Evolutionary conservation across 768 basidiomycete species (phyloP), one percentile per base, ranked within the genome.

Genomic region (Leccinum longicurvipes): DNA sequence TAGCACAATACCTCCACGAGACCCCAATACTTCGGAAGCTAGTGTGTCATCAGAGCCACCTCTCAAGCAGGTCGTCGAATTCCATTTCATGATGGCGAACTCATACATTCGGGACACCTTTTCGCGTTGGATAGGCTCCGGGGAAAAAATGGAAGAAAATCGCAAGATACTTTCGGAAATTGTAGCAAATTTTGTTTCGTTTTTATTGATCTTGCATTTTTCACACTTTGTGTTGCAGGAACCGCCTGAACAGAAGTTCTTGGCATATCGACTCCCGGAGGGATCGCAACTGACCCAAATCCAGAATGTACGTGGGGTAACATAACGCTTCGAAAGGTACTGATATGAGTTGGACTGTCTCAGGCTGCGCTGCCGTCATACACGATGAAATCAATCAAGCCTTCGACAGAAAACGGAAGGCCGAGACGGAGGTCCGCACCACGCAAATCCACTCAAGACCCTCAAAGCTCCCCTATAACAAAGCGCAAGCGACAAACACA

Each of bases 231-330:
- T 49, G 53, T 31, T 51, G 12, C 54, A 82, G 79, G 75, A 76
- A 63, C 65, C 73, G 23, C 70, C 72, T 11, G 72, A 79, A 19
- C 76, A 80, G 51, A 72, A 73, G 24, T 90, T 78, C 63, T 70
- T 89, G 41, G 80, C 81, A 17, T 77, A 89, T 59, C 79, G 75
- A 51, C 69, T 91, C 2, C 70, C 82, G 1, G 76, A 82, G 51
- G 82, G 85, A 17, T 70, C 80, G 11, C 68, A 86, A 44, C 67
- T 87, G 27, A 72, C 76, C 7, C 83, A 87, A 62, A 74, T 91
- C 34, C 83, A 83, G 66, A 74, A 72, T 32, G 87, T 89, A 63
- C 53, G 79, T 59, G 39, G 44, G 9, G 24, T 23, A n/a, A 27
- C 7, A 45, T 39, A 12, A 8, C 25, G 39, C 11, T 12, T 39